phyloP scores from a whole-genome alignment of 768 basidiomycete species.

The Grammothele lineata region DNA sequence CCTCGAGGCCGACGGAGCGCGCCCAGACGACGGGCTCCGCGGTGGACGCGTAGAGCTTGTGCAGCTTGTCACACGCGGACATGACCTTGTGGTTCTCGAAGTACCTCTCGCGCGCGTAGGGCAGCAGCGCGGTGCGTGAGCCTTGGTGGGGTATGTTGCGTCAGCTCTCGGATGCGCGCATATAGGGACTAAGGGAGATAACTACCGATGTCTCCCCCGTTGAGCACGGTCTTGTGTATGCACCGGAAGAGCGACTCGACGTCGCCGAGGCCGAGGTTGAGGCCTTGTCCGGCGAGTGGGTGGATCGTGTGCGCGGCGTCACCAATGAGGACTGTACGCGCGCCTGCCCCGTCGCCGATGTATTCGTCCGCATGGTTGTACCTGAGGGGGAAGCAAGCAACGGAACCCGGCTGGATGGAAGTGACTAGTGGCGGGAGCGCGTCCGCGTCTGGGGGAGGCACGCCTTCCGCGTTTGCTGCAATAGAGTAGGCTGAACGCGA shows the following conservation, averaged over 20 bases:
- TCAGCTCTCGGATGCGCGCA: neutral
- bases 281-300: slow-evolving; percentile 92
- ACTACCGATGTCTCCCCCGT: slow-evolving; percentile 81
- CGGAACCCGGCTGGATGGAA: slow-evolving; percentile 62
- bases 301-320: slow-evolving; percentile 96
- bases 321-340: slow-evolving; percentile 84
- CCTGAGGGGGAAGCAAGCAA: slow-evolving; percentile 88
- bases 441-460: slow-evolving; percentile 60
- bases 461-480: slow-evolving; percentile 37
- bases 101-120: slow-evolving; percentile 81
- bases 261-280: slow-evolving; percentile 92
- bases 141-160: slow-evolving; percentile 37
- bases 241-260: slow-evolving; percentile 66
- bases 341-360: slow-evolving; percentile 62
- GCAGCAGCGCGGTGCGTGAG: slow-evolving; percentile 66
- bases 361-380: slow-evolving; percentile 87
- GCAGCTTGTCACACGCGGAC: slow-evolving; percentile 82
- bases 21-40: slow-evolving; percentile 76
- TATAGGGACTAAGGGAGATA: neutral
- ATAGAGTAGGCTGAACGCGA: slow-evolving; percentile 61
- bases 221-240: slow-evolving; percentile 49
- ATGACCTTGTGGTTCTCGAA: slow-evolving; percentile 83
- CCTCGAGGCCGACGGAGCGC: slow-evolving; percentile 82
- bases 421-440: slow-evolving; percentile 71
- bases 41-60: slow-evolving; percentile 77